Evolutionary conservation across 2,329 filamentous ascomycete genomes (phyloP), one percentile per base, ranked within the genome.

Genomic region (Cytospora chrysosperma): DNA sequence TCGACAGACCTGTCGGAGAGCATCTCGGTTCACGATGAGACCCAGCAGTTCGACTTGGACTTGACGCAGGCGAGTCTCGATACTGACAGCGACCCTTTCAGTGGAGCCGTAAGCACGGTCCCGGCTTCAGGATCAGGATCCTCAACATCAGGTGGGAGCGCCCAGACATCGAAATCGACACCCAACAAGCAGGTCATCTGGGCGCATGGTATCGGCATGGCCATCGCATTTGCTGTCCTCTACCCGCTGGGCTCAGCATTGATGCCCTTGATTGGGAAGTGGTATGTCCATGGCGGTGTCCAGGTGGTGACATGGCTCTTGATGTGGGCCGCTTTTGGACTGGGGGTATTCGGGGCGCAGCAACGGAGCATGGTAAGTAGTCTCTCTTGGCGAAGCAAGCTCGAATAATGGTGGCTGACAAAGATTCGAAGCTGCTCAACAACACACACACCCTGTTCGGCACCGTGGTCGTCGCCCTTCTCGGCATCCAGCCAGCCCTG

Each of bases 201-300:
- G 1, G 77, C 81, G 0, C 86, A 88, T 66, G 87, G 85, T 56
- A 77, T 86, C 68, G 75, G 89, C 69, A 86, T 89, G 85, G 80
- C 81, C 28, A 70, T 88, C 53, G 81, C 83, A 21, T 86, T 88
- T 67, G 79, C 84, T 4, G 69, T 84, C 15, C 74, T 87, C 26
- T 88, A 87, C 67, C 87, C 87, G 0, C 67, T 88, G 3, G 87
- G 86, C 6, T 79, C 86, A 10, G 75, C 85, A 4, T 71, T 87
- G 49, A 88, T 89, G 81, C 84, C 86, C 3, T 66, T 88, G 4
- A 66, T 87, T 8, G 81, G 83, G 52, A 83, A 78, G 54, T 88
- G 82, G 82, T 71, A 81, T 59, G 67, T 85, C n/a, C 87, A 90
- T 69, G 84, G 79, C 8, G 74, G 74, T 12, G 81, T 83, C 74